Conservation (phyloP, 177 flowering plant genomes). For the Vitis hybrid region DNA sequence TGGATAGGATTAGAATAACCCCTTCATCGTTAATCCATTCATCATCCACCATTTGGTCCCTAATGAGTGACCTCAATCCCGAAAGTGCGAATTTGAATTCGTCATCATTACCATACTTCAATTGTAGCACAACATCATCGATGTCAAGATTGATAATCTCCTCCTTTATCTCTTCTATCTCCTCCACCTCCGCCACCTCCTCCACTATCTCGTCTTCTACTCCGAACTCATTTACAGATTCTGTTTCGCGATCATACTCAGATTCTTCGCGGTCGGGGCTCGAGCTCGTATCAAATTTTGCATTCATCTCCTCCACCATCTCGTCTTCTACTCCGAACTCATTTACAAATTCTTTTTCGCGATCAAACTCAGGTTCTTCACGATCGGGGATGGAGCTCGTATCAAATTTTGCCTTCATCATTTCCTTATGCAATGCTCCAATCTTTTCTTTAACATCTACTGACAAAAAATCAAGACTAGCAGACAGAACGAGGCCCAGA, state of each 20-base stretch:
- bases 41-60: too few relatives aligned
- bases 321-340: slow-evolving; percentile 17
- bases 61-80: slow-evolving; percentile 19
- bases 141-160: slow-evolving; percentile 13
- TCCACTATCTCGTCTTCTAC: slow-evolving; percentile 10
- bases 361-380: slow-evolving; percentile 3
- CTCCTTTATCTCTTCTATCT: slow-evolving; percentile 14
- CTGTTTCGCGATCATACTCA: slow-evolving; percentile 14
- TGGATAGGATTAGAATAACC: slow-evolving; percentile 44
- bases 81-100: slow-evolving; percentile 44
- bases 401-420: slow-evolving; percentile 49
- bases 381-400: not conserved
- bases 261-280: not conserved
- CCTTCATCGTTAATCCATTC: slow-evolving; percentile 51
- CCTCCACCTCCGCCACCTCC: slow-evolving; percentile 23
- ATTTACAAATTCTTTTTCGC: slow-evolving; percentile 15
- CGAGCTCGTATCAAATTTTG: slow-evolving; percentile 3
- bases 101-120: slow-evolving; percentile 59
- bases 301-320: slow-evolving; percentile 11
- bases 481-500: slow-evolving; percentile 54
- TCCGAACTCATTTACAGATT: slow-evolving; percentile 11
- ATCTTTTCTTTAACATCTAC: slow-evolving; percentile 42
- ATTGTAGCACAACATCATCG: slow-evolving; percentile 50
- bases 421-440: slow-evolving; percentile 43
- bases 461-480: slow-evolving; percentile 33